Conservation (phyloP, 306 rosid species). For the Castanopsis chinensis region DNA sequence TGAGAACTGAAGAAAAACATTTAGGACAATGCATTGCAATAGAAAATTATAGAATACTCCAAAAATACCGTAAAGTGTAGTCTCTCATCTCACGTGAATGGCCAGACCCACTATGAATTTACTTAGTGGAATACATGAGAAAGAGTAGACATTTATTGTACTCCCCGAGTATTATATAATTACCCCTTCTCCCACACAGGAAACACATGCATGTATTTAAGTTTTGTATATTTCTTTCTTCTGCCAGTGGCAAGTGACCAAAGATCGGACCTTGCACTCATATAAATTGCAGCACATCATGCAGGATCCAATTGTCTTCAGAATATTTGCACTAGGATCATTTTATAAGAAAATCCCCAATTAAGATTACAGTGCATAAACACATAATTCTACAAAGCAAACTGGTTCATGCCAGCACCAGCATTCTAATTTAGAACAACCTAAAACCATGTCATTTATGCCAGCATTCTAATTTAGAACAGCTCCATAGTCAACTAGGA, state of each 20-base stretch:
- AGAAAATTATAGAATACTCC: no score
- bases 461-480: conserved; percentile 20
- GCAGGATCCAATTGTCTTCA: not conserved
- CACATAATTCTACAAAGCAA: conserved; percentile 3
- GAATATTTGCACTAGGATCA: not conserved
- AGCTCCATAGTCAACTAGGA: conserved; percentile 17
- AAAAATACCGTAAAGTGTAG: no score
- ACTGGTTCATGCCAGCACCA: conserved; percentile 10
- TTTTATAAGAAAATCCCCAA: conserved; percentile 11
- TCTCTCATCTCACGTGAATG: no score
- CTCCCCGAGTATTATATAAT: no score
- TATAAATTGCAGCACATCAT: not conserved
- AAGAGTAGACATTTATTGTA: no score
- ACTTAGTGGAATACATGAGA: no score
- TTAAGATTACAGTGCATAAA: conserved; percentile 10
- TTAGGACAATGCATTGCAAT: no score
- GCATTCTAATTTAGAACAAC: conserved; percentile 27
- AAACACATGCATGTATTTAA: no score
- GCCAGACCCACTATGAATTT: no score
- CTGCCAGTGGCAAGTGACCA: not conserved
- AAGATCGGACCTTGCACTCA: not conserved
- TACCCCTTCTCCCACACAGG: no score
- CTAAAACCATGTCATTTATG: conserved; percentile 20
- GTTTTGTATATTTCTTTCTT: not conserved
- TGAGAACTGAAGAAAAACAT: no score